These are phyloP conservation scores for Xylaria sp. DNA, from an alignment of 2,329 filamentous ascomycete species.

Conservation along the genomic window DNA sequence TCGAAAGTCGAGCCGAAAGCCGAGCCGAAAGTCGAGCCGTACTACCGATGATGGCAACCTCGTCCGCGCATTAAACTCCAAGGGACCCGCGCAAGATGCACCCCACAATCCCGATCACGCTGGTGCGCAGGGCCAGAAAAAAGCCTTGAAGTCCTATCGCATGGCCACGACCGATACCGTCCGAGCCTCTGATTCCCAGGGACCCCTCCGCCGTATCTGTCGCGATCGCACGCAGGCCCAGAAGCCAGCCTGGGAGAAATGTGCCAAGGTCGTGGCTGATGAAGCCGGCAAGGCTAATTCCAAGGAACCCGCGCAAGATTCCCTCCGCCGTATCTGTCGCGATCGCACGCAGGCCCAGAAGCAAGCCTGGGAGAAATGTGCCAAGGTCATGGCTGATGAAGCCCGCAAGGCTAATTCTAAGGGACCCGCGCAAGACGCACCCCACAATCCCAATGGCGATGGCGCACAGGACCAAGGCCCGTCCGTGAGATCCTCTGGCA, in stretches of 20 bases:
- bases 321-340: no score
- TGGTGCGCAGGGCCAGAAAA: not conserved
- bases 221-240: no score
- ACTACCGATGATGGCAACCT: constrained; percentile 2
- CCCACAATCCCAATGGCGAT: not conserved
- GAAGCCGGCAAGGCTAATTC: no score
- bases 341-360: no score
- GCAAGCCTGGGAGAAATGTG: no score
- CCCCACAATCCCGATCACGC: not conserved
- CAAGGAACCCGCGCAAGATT: no score
- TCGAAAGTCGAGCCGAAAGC: not conserved
- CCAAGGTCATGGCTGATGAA: no score
- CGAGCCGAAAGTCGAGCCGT: not conserved
- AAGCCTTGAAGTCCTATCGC: constrained; percentile 2
- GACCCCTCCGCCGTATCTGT: no score
- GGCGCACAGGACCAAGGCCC: not conserved
- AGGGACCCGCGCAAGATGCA: not conserved
- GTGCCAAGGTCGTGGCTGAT: no score
- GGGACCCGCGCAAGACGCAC: not conserved
- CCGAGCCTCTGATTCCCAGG: not conserved
- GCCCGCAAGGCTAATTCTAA: no score
- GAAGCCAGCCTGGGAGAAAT: no score
- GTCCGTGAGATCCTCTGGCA: constrained; percentile 3
- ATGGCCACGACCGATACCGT: constrained; percentile 1
- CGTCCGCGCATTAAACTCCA: not conserved